Evolutionary conservation across 805 yeast species (phyloP), one percentile per base, ranked within the genome.

Genomic region (Yarrowia phangngaensis): DNA sequence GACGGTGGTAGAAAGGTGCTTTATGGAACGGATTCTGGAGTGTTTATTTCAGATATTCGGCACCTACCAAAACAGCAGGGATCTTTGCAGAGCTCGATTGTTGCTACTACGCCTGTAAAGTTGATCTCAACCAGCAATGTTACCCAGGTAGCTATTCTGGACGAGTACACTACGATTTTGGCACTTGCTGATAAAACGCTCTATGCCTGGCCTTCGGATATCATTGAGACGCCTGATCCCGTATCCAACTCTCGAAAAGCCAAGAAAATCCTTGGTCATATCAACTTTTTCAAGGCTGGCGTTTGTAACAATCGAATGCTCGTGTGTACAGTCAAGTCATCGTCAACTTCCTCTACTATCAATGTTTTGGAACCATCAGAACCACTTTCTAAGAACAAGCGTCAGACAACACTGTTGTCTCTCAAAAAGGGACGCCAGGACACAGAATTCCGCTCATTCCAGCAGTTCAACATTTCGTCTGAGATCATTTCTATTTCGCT

Each of bases 401-500:
- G 68, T 65, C 74, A 70, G 53, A 60, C 65, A 6, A 56, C 58
- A 57, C 54, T 69, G 38, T 55, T 68, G 16, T 57, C 68, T 20
- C 55, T 69, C 24, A 55, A 69, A 26, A 66, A 67, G 31, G 60
- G 63, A 5, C 67, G 67, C 58, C 75, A 69, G 54, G 73, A 71
- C 58, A 83, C 78, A 45, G 85, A 84, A 59, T 60, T 69, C 54
- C 86, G 82, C 68, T 79, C 78, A 61, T 76, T 80, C 62, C 79
- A 80, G 60, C 97, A 92, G 59, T 81, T 90, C 26, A 73, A 74
- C 20, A 87, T 92, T 63, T 80, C 79, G 35, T 82, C 95, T 4
- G 97, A 92, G 58, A 95, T 96, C 2, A 84, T 90, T 24, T 83
- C 95, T 6, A 82, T 92, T 13, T 88, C 95, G 19, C 90, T 90